Evolutionary conservation across 192 early-diverging fungal genomes (phyloP).

Genomic region (Lunasporangiospora selenospora): DNA sequence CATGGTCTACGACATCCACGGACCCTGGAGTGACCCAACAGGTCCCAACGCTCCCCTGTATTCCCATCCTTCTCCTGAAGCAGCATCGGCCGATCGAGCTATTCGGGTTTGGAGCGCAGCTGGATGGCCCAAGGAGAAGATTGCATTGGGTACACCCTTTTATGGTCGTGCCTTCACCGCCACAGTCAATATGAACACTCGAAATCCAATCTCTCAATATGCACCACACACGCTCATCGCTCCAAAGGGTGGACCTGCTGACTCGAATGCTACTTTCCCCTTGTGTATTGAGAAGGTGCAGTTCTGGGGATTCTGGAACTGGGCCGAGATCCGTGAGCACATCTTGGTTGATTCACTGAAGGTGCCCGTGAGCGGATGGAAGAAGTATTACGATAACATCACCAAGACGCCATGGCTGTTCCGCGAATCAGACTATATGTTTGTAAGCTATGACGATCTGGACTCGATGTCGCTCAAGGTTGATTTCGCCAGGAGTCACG

Average conservation of each 20-base stretch:
- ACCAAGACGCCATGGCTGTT: slow-evolving; percentile 69
- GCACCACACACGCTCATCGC: slow-evolving; percentile 41
- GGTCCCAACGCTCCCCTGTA: slow-evolving; percentile 70
- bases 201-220: slow-evolving; percentile 43
- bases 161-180: slow-evolving; percentile 68
- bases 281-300: not conserved
- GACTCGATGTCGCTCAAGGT: slow-evolving; percentile 62
- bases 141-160: slow-evolving; percentile 65
- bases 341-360: not conserved
- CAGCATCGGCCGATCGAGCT: slow-evolving; percentile 40
- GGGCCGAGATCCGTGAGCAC: slow-evolving; percentile 1
- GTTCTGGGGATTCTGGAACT: slow-evolving; percentile 6
- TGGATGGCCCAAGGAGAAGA: slow-evolving; percentile 63
- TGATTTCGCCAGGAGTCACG: slow-evolving; percentile 49
- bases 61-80: slow-evolving; percentile 30
- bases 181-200: slow-evolving; percentile 26
- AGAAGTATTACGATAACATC: slow-evolving; percentile 60
- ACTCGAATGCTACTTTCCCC: slow-evolving; percentile 17
- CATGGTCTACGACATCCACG: slow-evolving; percentile 72
- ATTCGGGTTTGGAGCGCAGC: slow-evolving; percentile 63
- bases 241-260: slow-evolving; percentile 64
- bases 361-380: slow-evolving; percentile 48
- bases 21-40: slow-evolving; percentile 60
- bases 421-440: slow-evolving; percentile 59
- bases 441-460: slow-evolving; percentile 73